Percentiles rank a stretch among this genome's conserved stretches.
These are phyloP conservation scores for Trichoderma cornu-damae DNA, from an alignment of 2,329 filamentous ascomycete genomes.

Conservation along the genomic window DNA sequence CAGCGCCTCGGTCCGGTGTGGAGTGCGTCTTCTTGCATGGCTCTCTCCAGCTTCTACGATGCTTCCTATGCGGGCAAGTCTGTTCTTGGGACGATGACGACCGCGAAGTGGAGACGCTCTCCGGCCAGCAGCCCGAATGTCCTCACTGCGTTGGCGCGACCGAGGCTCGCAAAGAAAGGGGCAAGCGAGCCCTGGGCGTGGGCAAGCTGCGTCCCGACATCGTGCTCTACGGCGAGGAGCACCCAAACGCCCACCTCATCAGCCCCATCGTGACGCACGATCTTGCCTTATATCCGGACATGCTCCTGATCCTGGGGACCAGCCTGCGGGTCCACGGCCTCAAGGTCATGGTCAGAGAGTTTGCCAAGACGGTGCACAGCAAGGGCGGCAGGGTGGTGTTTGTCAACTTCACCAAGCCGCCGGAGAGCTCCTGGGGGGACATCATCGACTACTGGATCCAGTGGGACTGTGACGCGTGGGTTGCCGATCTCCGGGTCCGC, in stretches of 20 bases:
- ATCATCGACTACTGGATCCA: conserved; percentile 69
- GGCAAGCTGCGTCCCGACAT: conserved; percentile 67
- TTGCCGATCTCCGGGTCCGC: conserved; percentile 55
- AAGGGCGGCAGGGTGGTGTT: conserved; percentile 65
- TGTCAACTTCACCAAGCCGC: conserved; percentile 66
- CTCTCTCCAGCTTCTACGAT: conserved; percentile 60
- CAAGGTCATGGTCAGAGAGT: conserved; percentile 65
- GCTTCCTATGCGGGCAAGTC: conserved; percentile 55
- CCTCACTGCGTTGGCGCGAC: conserved; percentile 60
- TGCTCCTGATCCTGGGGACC: conserved; percentile 65
- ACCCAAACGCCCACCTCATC: conserved; percentile 63
- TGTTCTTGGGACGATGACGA: conserved; percentile 56
- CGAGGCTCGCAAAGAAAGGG: conserved; percentile 56
- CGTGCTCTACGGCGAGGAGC: conserved; percentile 69
- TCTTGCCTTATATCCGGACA: conserved; percentile 57
- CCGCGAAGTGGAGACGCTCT: conserved; percentile 52
- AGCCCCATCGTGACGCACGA: conserved; percentile 65
- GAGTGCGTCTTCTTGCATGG: conserved; percentile 69
- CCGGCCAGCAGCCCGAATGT: conserved; percentile 62
- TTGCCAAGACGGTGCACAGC: conserved; percentile 65
- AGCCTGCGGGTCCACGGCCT: conserved; percentile 66
- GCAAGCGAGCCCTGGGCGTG: conserved; percentile 62
- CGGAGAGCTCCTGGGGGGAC: conserved; percentile 67
- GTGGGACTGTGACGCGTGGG: conserved; percentile 72
- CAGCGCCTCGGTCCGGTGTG: conserved; percentile 40